Percentiles rank a stretch among this genome's conserved stretches.
Evolutionary conservation across 2,329 filamentous ascomycete species (phyloP).

Genomic region (Fusarium napiforme): DNA sequence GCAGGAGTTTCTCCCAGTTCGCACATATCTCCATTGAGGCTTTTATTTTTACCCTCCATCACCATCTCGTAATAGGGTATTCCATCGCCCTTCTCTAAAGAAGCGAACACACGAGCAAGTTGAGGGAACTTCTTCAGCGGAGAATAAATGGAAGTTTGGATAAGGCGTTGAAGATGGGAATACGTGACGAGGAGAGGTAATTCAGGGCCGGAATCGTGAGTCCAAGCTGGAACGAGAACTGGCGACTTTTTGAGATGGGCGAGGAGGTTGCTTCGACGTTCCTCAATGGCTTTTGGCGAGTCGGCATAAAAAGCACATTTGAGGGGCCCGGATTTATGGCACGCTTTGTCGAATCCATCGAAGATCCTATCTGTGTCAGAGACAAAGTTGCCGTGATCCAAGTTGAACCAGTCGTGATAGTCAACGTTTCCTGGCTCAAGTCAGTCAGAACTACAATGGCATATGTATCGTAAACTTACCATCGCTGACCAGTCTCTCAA

Average conservation of each 20-base stretch:
- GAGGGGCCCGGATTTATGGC: constrained; percentile 61
- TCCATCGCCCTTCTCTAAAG: constrained; percentile 58
- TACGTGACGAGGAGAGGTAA: constrained; percentile 63
- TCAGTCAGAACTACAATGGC: neutral
- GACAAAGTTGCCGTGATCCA: constrained; percentile 59
- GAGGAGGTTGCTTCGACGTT: constrained; percentile 55
- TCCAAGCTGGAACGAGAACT: constrained; percentile 53
- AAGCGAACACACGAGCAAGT: constrained; percentile 57
- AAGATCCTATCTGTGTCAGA: constrained; percentile 66
- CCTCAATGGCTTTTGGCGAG: constrained; percentile 52
- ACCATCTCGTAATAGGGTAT: constrained; percentile 54
- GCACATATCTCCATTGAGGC: constrained; percentile 32
- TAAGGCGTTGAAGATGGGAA: constrained; percentile 57
- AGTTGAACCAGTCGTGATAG: constrained; percentile 64
- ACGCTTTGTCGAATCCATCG: constrained; percentile 63
- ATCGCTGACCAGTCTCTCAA: constrained; percentile 63
- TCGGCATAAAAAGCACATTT: constrained; percentile 58
- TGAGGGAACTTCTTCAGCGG: constrained; percentile 55
- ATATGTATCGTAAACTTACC: constrained; percentile 46
- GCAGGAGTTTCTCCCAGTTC: constrained; percentile 44
- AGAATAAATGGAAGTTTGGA: constrained; percentile 57
- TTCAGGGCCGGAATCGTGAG: constrained; percentile 47
- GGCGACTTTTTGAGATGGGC: constrained; percentile 54
- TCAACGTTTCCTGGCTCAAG: constrained; percentile 57
- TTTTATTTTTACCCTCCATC: constrained; percentile 3